phyloP scores from a whole-genome alignment of 495 filamentous ascomycete genomes.

The Penicillium simplicissimum region DNA sequence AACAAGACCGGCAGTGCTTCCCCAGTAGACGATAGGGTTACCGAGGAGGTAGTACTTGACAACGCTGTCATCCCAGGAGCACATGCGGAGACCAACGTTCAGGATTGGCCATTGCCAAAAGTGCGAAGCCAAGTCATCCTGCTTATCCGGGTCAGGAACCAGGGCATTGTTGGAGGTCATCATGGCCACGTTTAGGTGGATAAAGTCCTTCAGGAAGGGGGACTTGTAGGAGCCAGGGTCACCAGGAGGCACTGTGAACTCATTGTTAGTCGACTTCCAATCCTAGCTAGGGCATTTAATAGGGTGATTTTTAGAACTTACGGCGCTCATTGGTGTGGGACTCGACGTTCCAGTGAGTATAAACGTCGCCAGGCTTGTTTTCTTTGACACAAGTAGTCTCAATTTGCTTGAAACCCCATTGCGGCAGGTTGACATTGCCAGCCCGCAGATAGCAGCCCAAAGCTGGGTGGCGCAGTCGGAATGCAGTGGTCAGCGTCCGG shows the following conservation, averaged over 20 bases:
- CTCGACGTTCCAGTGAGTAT: constrained; percentile 99
- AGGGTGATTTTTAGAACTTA: constrained; percentile 51
- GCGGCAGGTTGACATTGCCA: constrained; percentile 93
- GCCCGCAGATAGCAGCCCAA: constrained; percentile 93
- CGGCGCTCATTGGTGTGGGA: constrained; percentile 90
- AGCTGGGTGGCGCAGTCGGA: constrained; percentile 80
- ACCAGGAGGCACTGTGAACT: constrained; percentile 72
- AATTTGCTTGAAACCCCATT: constrained; percentile 99
- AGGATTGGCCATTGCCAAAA: constrained; percentile 99
- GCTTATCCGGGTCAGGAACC: constrained; percentile 97
- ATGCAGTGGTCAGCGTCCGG: constrained; percentile 89
- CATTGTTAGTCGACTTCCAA: constrained; percentile 6
- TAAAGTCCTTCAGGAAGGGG: constrained; percentile 93
- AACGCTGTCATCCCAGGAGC: constrained; percentile 92
- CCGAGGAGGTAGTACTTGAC: constrained; percentile 98
- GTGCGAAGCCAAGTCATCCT: constrained; percentile 93
- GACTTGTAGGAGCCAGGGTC: constrained; percentile 94
- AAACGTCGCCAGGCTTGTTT: constrained; percentile 88
- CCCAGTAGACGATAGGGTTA: constrained; percentile 96
- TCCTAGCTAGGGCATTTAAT: neutral
- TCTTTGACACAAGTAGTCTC: constrained; percentile 94
- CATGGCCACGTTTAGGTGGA: constrained; percentile 98
- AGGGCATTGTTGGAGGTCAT: constrained; percentile 99
- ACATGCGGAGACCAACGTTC: constrained; percentile 95
- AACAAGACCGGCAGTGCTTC: constrained; percentile 75